Evolutionary conservation across 2,329 filamentous ascomycete species (phyloP), one percentile per base, ranked within the genome.

Genomic region (Beauveria pseudobassiana): DNA sequence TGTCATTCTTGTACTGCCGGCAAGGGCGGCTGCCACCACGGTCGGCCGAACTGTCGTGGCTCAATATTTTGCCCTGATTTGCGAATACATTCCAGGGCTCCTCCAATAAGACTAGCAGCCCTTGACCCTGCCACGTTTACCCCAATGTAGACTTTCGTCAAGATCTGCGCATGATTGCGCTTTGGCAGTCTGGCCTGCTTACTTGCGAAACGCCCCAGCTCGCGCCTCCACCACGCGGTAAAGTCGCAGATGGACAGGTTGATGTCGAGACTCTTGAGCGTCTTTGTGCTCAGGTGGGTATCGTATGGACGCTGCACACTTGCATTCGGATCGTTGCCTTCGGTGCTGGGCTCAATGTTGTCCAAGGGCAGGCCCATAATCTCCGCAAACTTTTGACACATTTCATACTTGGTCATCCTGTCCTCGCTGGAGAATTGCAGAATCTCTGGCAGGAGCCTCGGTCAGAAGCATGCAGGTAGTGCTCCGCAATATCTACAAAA

Each of bases 391-490:
- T 82, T 76, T 75, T 90, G 78, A 72, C 90, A 93, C 61, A 97
- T 96, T 73, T 93, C 87, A 73, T 93, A 96, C 77, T 96, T 96
- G 52, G 92, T 96, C 79, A 87, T 89, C 66, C 81, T 84, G 67
- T 96, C 90, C 74, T 96, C 91, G 51, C 90, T 91, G 3, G 88
- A 90, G 75, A 96, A 96, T 60, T 97, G 92, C 20, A 96, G 79
- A 49, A 92, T 83, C 30, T 71, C 77, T 0, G 92, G 92, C 45
- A 96, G 75, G 77, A 70, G 12, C 77, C 72, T 56, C 79, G 76
- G 43, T 82, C 77, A 45, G 72, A 69, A 14, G 78, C 74, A 4
- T 72, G 74, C 59, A 88, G 77, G 69, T 93, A 95, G 69, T 89
- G 87, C 64, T 79, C 80, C 2, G 89, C 84, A 53, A 95, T 78